Base-by-base conservation (phyloP, 2,329 filamentous ascomycete species). In the Geosmithia morbida region DNA sequence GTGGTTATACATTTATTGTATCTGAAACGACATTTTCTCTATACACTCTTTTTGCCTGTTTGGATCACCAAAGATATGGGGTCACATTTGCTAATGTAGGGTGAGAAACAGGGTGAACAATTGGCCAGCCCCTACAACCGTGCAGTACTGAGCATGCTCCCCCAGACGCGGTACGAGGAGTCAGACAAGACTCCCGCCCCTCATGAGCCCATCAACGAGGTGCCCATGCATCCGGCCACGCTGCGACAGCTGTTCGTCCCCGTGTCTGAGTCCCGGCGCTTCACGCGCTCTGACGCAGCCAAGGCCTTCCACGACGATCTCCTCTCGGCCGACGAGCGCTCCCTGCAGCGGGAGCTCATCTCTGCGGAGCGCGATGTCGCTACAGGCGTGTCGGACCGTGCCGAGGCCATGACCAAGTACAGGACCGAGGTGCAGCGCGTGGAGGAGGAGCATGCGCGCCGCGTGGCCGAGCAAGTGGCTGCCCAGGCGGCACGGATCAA, bases 91-190 rank as follows among this genome's bases (percentile, higher is more conserved):
- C 19, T 41, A 20, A 37, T 7, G 14, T 4, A n/a, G 4, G 13
- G 37, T 4, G 11, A 40, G 7, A 42, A 18, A 55, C 50, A 95
- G 90, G 80, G 79, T 49, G 88, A 90, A 69, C 74, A 71, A 50
- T 66, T 94, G 39, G 88, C 88, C 2, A 73, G 68, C 22, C 82
- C 86, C 13, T 96, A 96, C 62, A 74, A 83, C 20, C 75, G 75
- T 49, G 85, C 87, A 11, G 72, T 97, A 20, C 71, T 87, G 55
- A 66, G 69, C 33, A 94, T 96, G 88, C 69, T 97, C 5, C 88
- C 87, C 2, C 74, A 73, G 48, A 85, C 79, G n/a, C 66, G 67
- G 60, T 81, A 58, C 63, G 72, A 50, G 70, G 71, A 48, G 58
- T 70, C 54, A 58, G 71, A 55, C 66, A 77, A 67, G 63, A 60